phyloP scores from a whole-genome alignment of 176 grass and related monocot genomes.

The Hordeum marinum region DNA sequence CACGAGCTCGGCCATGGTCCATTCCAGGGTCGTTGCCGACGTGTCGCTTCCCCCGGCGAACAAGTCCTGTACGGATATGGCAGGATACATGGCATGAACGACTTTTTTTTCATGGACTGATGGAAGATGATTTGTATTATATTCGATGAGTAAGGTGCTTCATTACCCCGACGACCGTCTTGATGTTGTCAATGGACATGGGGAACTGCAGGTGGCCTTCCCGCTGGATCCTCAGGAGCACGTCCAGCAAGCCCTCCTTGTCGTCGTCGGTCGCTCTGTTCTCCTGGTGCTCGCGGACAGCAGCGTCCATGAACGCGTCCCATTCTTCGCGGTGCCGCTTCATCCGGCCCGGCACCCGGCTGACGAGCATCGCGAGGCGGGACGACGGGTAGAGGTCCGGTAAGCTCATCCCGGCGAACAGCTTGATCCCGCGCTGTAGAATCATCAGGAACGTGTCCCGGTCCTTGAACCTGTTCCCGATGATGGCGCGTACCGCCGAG shows the following conservation, averaged over 20 bases:
- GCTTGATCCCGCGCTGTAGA: not conserved
- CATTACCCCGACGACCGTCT: not conserved
- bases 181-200: conserved; percentile 34
- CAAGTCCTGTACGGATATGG: not conserved
- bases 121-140: not conserved
- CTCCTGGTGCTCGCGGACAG: conserved; percentile 20
- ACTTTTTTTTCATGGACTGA: not conserved
- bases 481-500: not conserved
- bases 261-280: not conserved
- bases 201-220: conserved; percentile 16
- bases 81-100: not conserved
- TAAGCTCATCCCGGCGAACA: not conserved
- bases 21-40: not conserved
- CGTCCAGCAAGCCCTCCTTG: conserved; percentile 38
- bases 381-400: not conserved
- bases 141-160: not conserved
- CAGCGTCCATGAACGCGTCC: not conserved
- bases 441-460: not conserved
- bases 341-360: not conserved
- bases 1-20: not conserved
- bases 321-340: not conserved
- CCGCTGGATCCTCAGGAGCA: conserved; percentile 22
- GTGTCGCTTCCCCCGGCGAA: not conserved
- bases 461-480: conserved; percentile 8
- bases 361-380: not conserved